Percentiles rank a stretch among this genome's conserved stretches.
phyloP scores from a whole-genome alignment of 495 filamentous ascomycete species.

The Neurospora cerealis region DNA sequence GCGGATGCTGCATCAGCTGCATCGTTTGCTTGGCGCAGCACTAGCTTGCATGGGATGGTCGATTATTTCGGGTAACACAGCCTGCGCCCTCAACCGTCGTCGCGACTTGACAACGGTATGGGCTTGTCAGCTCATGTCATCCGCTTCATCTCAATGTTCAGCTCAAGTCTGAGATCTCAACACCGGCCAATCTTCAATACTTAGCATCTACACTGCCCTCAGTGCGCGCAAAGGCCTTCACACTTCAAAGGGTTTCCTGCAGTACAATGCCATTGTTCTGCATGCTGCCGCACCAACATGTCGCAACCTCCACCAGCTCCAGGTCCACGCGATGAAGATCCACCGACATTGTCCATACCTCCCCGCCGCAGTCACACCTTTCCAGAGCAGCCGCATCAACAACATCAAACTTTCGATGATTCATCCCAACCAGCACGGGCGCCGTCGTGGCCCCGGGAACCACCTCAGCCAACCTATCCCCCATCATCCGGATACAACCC shows the following conservation, averaged over 20 bases:
- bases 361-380: background rate
- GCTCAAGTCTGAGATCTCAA: background rate
- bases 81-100: background rate
- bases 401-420: background rate
- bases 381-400: background rate
- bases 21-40: background rate
- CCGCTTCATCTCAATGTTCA: background rate
- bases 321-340: background rate
- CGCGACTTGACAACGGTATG: background rate
- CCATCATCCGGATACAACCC: background rate
- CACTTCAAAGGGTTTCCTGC: background rate
- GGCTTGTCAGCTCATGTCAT: background rate
- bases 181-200: background rate
- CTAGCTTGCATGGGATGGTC: background rate
- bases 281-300: background rate
- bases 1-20: background rate
- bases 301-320: background rate
- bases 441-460: background rate
- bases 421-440: background rate
- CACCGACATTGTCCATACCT: background rate
- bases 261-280: background rate
- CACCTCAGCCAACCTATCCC: background rate
- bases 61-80: background rate
- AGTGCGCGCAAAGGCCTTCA: background rate
- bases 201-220: background rate